Percentiles rank a stretch among this genome's conserved stretches.
These are phyloP conservation scores for Podospora fimiseda DNA, from an alignment of 495 filamentous ascomycete genomes.

Conservation along the genomic window DNA sequence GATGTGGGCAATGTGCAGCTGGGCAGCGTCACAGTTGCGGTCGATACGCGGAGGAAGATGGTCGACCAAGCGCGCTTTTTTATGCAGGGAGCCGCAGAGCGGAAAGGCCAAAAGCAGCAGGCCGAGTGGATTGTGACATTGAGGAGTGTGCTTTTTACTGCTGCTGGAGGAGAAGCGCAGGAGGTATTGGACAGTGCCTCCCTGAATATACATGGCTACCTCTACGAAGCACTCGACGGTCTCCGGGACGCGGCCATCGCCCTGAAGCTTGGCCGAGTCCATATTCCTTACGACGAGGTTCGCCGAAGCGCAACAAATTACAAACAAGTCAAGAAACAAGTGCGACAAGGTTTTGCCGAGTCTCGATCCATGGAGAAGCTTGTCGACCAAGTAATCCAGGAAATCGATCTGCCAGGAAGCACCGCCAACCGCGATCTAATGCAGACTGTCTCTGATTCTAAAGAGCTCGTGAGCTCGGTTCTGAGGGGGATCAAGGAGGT, in stretches of 20 bases:
- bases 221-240: slow-evolving; percentile 83
- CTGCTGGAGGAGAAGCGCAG: slow-evolving; percentile 75
- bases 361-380: slow-evolving; percentile 50
- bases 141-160: slow-evolving; percentile 79
- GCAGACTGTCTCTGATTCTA: slow-evolving; percentile 85
- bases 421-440: slow-evolving; percentile 64
- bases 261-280: slow-evolving; percentile 82
- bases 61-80: slow-evolving; percentile 88
- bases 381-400: slow-evolving; percentile 71
- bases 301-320: slow-evolving; percentile 49
- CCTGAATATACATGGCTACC: slow-evolving; percentile 82
- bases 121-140: slow-evolving; percentile 91
- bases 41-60: slow-evolving; percentile 87
- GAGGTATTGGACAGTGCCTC: slow-evolving; percentile 85
- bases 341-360: slow-evolving; percentile 18
- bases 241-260: slow-evolving; percentile 85
- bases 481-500: slow-evolving; percentile 92
- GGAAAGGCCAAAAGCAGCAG: slow-evolving; percentile 65
- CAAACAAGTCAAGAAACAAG: slow-evolving; percentile 30
- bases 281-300: slow-evolving; percentile 85
- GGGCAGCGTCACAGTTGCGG: slow-evolving; percentile 73
- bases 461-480: slow-evolving; percentile 84
- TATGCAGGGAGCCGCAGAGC: slow-evolving; percentile 64
- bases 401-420: slow-evolving; percentile 66
- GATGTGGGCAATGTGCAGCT: slow-evolving; percentile 81